These are phyloP conservation scores for Camellia japonica DNA, from an alignment of 148 eudicot genomes.

Conservation along the genomic window DNA sequence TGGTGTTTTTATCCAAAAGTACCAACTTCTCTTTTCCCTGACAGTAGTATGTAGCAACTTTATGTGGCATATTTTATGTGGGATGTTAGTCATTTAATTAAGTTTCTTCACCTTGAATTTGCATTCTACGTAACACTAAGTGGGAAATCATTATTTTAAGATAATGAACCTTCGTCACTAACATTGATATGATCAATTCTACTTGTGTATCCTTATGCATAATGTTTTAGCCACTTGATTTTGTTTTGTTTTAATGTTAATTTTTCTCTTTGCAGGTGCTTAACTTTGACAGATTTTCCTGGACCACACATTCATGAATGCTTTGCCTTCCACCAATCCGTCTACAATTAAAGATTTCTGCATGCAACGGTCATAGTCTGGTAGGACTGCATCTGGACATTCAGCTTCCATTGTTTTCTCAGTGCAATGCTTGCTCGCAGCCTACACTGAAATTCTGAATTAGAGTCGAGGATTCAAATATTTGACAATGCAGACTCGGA, in stretches of 20 bases:
- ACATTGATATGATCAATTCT: neutral
- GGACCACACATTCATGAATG: slow-evolving; percentile 87
- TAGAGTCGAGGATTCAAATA: neutral
- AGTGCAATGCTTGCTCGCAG: too few species aligned
- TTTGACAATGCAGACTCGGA: too few species aligned
- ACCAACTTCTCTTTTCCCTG: slow-evolving; percentile 1
- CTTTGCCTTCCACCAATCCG: slow-evolving; percentile 84
- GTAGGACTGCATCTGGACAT: slow-evolving; percentile 32
- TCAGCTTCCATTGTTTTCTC: neutral
- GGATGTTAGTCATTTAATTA: too few species aligned
- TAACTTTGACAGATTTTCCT: slow-evolving; percentile 73
- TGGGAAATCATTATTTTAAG: neutral
- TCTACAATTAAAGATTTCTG: slow-evolving; percentile 88
- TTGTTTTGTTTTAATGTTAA: slow-evolving; percentile 2
- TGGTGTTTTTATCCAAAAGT: neutral
- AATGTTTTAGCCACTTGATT: neutral
- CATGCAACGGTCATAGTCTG: slow-evolving; percentile 93
- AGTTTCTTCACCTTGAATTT: too few species aligned
- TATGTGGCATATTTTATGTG: slow-evolving; percentile 34
- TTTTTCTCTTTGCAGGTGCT: slow-evolving; percentile 59
- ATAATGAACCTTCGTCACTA: neutral
- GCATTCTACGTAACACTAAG: too few species aligned
- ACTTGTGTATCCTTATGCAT: neutral
- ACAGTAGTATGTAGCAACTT: slow-evolving; percentile 89
- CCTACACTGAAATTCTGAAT: neutral